A percentile compares a stretch with the other conserved stretches of the same genome.
Conservation (phyloP, 2,329 filamentous ascomycete species). For the Domatiomyces catenatus region DNA sequence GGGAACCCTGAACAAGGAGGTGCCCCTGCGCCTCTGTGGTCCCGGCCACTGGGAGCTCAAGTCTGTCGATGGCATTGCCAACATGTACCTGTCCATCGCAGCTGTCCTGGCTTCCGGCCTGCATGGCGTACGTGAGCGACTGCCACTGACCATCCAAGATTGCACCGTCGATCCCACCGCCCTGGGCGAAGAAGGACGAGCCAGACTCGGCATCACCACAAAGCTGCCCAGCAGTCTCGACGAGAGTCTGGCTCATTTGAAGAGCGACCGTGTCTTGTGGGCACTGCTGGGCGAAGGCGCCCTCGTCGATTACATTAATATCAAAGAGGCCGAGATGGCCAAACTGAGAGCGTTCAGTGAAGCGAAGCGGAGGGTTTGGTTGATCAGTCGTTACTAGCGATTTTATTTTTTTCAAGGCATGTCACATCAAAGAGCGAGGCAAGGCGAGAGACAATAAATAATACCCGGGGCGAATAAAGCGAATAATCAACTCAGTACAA, state of each 20-base stretch:
- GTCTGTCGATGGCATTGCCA: slow-evolving; percentile 62
- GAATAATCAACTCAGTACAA: too few relatives aligned
- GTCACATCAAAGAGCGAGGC: background rate
- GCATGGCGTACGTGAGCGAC: slow-evolving; percentile 32
- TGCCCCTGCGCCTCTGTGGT: slow-evolving; percentile 52
- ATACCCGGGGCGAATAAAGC: background rate
- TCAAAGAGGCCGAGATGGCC: slow-evolving; percentile 23
- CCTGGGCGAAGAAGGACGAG: slow-evolving; percentile 20
- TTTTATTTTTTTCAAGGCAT: background rate
- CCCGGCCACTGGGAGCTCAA: slow-evolving; percentile 63
- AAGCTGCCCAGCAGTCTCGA: slow-evolving; percentile 23
- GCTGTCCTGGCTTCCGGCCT: slow-evolving; percentile 47
- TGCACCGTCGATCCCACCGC: slow-evolving; percentile 23
- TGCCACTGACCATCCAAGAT: slow-evolving; percentile 20
- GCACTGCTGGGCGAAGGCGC: slow-evolving; percentile 19
- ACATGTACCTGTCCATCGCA: slow-evolving; percentile 55
- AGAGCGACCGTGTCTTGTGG: slow-evolving; percentile 19
- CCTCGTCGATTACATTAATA: slow-evolving; percentile 18
- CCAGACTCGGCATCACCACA: slow-evolving; percentile 23
- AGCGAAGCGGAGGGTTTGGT: slow-evolving; percentile 22
- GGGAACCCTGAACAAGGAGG: slow-evolving; percentile 69
- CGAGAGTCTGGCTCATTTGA: slow-evolving; percentile 23
- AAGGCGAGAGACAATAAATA: background rate
- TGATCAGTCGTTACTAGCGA: slow-evolving; percentile 25
- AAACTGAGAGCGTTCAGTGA: slow-evolving; percentile 22